These are phyloP conservation scores for Pseudogymnoascus sp. DNA, from an alignment of 2,329 filamentous ascomycete species.

Conservation along the genomic window DNA sequence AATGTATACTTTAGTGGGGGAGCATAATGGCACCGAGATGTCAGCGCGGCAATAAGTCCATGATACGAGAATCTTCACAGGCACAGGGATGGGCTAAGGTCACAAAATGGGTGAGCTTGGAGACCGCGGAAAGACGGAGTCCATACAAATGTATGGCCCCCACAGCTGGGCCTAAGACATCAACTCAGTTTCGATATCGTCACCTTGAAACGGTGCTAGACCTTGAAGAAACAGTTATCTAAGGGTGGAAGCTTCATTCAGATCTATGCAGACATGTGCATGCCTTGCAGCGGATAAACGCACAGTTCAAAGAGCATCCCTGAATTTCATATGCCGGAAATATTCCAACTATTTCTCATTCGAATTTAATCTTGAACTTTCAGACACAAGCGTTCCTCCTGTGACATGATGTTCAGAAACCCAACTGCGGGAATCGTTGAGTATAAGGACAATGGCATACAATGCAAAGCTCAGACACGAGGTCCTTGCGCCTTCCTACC, in stretches of 20 bases:
- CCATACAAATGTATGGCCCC: background rate
- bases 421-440: background rate
- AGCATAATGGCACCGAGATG: background rate
- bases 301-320: background rate
- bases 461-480: background rate
- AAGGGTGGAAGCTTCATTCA: background rate
- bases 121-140: background rate
- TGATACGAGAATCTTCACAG: background rate
- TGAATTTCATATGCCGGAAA: background rate
- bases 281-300: background rate
- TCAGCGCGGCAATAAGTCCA: background rate
- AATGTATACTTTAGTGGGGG: conserved; percentile 1
- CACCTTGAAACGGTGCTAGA: background rate
- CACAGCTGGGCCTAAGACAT: background rate
- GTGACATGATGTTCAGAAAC: background rate
- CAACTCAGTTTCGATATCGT: background rate
- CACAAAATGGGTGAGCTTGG: background rate
- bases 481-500: background rate
- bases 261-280: background rate
- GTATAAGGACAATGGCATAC: background rate
- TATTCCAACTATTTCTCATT: background rate
- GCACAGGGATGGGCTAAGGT: background rate
- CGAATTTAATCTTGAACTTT: background rate
- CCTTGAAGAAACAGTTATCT: background rate
- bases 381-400: background rate